phyloP scores from a whole-genome alignment of 495 filamentous ascomycete species.

The Oleoguttula mirabilis region DNA sequence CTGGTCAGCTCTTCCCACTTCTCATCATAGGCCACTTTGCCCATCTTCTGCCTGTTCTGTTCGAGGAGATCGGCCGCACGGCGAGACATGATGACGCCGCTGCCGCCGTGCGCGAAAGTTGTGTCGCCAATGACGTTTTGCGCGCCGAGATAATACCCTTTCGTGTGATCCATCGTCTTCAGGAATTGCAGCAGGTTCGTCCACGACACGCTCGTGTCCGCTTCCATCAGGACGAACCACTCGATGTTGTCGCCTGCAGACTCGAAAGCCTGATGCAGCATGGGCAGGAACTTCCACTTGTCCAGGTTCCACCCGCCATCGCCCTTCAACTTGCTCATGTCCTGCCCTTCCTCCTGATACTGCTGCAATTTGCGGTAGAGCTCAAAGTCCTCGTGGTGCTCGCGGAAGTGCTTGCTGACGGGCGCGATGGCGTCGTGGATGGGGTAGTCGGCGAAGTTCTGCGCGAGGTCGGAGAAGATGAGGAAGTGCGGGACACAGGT shows the following conservation, averaged over 20 bases:
- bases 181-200: conserved; percentile 21
- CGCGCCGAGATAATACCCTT: conserved; percentile 19
- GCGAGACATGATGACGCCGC: conserved; percentile 17
- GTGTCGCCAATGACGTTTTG: conserved; percentile 18
- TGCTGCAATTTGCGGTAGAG: conserved; percentile 39
- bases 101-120: conserved; percentile 22
- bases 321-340: conserved; percentile 30
- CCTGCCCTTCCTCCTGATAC: conserved; percentile 33
- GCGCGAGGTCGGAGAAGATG: conserved; percentile 45
- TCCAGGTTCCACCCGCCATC: conserved; percentile 44
- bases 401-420: conserved; percentile 30
- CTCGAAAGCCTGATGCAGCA: conserved; percentile 38
- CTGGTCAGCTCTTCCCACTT: conserved; percentile 43
- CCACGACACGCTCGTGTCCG: conserved; percentile 21
- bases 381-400: conserved; percentile 38
- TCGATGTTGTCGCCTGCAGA: conserved; percentile 19
- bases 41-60: neutral
- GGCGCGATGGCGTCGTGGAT: conserved; percentile 39
- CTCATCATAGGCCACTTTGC: conserved; percentile 32
- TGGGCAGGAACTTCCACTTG: conserved; percentile 50
- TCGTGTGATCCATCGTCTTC: conserved; percentile 11
- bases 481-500: conserved; percentile 42
- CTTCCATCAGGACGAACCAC: conserved; percentile 24
- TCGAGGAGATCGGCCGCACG: conserved; percentile 10
- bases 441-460: conserved; percentile 36